Evolutionary conservation across 1,139 yeast species (phyloP), one percentile per base, ranked within the genome.

Genomic region (Debaryomyces sp.): DNA sequence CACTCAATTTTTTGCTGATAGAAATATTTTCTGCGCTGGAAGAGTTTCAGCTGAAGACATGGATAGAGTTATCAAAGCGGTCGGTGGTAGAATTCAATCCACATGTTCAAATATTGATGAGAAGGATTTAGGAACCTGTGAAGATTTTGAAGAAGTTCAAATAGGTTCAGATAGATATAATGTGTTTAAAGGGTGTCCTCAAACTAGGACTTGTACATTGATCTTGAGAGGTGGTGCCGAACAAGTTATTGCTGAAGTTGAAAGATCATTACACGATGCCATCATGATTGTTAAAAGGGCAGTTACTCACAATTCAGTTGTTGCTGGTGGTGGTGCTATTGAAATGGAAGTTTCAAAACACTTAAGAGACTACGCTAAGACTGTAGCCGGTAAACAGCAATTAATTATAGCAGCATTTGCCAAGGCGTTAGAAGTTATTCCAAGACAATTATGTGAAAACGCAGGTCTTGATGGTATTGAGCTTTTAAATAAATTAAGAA

Each of bases 261-360:
- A 94, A 68, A 82, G 99, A 68, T 92, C 99, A 1, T 78, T 94
- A 57, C 99, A 94, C 64, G 99, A 94, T 71, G 99, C 99, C 45
- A 91, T 94, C 46, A 94, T 94, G 99, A 91, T 95, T 68, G 98
- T 94, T 44, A 92, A 92, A 73, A 82, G 99, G 62, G 96, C 98
- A 1, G 85, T 94, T 43, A 87, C 88, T 63, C 94, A 91, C 65
- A 87, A 84, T 61, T 75, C 82, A 32, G 85, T 95, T 55, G 99
- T 94, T 52, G 98, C 97, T 13, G 99, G 99, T 51, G 99, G 99
- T 56, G 99, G 99, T 54, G 99, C 99, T 41, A 88, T 92, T 55
- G 99, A 94, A 69, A 95, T 94, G 99, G 98, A 94, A 66, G 66
- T 95, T 44, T 91, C 98, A 38, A 89, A 85, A 65, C 83, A 87